phyloP scores from a whole-genome alignment of 768 basidiomycete species.

The Clathrus columnatus region DNA sequence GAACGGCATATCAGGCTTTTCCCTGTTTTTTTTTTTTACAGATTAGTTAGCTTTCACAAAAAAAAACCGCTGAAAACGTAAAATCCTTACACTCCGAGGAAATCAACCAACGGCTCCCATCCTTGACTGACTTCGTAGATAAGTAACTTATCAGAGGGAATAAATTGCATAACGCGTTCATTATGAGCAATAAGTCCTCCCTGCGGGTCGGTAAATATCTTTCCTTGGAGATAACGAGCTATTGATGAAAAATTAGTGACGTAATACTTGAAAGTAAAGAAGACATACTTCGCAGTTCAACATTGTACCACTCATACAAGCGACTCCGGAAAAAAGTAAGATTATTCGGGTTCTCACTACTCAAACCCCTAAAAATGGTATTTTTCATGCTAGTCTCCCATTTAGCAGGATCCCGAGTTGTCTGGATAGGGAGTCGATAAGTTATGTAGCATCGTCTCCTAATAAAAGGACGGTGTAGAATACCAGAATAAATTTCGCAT shows the following conservation, averaged over 20 bases:
- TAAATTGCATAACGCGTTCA: not conserved
- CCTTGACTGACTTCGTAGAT: conserved; percentile 2
- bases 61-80: not conserved
- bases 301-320: too few relatives aligned
- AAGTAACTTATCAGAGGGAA: conserved; percentile 1
- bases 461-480: too few relatives aligned
- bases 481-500: too few relatives aligned
- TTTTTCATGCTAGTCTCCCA: conserved; percentile 1
- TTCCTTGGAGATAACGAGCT: not conserved
- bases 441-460: too few relatives aligned
- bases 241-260: too few relatives aligned
- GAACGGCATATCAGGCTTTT: not conserved
- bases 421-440: not conserved
- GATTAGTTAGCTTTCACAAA: not conserved
- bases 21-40: not conserved
- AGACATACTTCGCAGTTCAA: too few relatives aligned
- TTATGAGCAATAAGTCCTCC: not conserved
- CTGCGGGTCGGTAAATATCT: not conserved
- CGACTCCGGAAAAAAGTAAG: too few relatives aligned
- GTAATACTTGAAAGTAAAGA: too few relatives aligned
- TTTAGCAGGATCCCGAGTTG: too few relatives aligned
- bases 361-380: not conserved
- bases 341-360: not conserved
- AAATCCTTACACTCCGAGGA: not conserved
- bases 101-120: not conserved